Base-by-base conservation (phyloP, 345 rosid species). In the Populus alba region DNA sequence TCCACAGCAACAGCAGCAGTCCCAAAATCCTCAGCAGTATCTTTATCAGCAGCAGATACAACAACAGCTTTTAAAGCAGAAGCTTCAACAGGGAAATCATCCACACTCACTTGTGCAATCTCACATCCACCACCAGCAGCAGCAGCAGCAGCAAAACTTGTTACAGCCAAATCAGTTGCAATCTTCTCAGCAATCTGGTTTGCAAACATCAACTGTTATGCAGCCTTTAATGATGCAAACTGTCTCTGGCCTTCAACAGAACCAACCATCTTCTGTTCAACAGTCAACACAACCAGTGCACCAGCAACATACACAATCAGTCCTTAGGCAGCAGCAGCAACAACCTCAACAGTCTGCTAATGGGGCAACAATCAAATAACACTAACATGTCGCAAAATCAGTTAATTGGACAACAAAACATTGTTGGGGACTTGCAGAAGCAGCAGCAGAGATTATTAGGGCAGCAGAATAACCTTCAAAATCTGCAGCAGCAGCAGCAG, bases 381-480 rank as follows among this genome's bases (percentile, higher is more conserved):
- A 73, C 87, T 63, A 88, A 86, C 41, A 83, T 89, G 83, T 96
- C 88, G 81, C 98, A 85, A 78, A 89, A 83, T 82, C 98, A 91
- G 82, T 83, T 87, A 77, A 87, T 85, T 53, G 88, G 90, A 39
- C 97, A 92, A 80, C 94, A 90, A 74, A 89, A 83, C 81, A 83
- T 74, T 78, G 85, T 88, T 51, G 94, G 90, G 63, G 97, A 95
- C 77, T 78, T 90, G 91, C 99, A 95, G 87, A 97, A 88, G 86
- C 83, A 81, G 55, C 83, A 81, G 73, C 97, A 86, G 80, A 92
- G 97, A 75, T 79, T 90, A 86, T 70, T 89, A 22, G 86, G 83
- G 85, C 98, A 91, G 80, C 97, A 92, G 81, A 92, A 87, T 84
- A 92, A 83, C 89, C 80, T 89, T 41, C n/a, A n/a, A n/a, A n/a